Evolutionary conservation across 768 basidiomycete species (phyloP), one percentile per base, ranked within the genome.

Genomic region (Mycena chlorophos): DNA sequence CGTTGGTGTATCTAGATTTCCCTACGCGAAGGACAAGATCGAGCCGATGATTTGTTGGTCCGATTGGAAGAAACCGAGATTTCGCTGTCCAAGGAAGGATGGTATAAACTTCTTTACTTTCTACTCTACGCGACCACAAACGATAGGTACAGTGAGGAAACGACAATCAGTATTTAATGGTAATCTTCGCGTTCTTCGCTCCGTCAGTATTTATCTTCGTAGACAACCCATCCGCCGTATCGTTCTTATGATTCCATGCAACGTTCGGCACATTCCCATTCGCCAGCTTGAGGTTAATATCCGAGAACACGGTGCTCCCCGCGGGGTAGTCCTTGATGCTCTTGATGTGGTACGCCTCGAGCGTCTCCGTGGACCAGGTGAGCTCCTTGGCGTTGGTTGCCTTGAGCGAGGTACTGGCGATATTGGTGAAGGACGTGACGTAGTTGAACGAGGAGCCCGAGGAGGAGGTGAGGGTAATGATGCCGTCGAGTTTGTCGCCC

Each of bases 261-360:
- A 51, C 49, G 23, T 22, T 51, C 37, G 55, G 48, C 3, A 26
- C 19, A 2, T 13, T 30, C 4, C 40, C 55, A 29, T 19, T 51
- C 22, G 10, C 2, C 5, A 56, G 50, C 40, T 3, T 31, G 2
- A 53, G 19, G 26, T 56, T 20, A 40, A 56, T 56, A 19, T 19
- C 55, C 5, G 37, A 42, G 42, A 56, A 56, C 13, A n/a, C 49
- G n/a, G 55, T 56, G 20, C 20, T 22, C 20, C 55, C 55, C 2
- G 49, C 39, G 1, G 55, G 55, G 43, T 51, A 56, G 42, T 56
- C 55, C 19, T 8, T 27, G 16, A 2, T 27, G n/a, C 22, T 20
- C 20, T 23, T 55, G 27, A 45, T 17, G 4, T 14, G 16, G 42
- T 56, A 51, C 22, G 39, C 29, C 42, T 54, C 53, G 26, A 54